These are phyloP conservation scores for Bidens hawaiensis DNA, from an alignment of 140 eudicot genomes.

Conservation along the genomic window DNA sequence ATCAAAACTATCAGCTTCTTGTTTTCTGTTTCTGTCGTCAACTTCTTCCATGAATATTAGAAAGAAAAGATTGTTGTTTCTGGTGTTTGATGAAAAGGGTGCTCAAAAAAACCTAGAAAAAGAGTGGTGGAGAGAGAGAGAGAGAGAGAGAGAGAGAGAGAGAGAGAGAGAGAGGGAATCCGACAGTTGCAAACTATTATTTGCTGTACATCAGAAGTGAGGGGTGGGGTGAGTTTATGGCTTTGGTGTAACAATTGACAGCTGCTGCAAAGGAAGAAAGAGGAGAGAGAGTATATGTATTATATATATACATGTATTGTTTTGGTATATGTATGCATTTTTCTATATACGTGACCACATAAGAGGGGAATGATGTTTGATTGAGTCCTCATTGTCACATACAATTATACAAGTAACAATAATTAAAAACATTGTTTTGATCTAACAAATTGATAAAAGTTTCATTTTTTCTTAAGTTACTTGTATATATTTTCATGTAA, in stretches of 20 bases:
- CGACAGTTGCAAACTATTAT: constrained; percentile 52
- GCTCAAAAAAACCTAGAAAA: constrained; percentile 15
- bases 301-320: not conserved
- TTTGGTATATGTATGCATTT: not conserved
- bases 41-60: constrained; percentile 19
- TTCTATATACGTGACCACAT: not conserved
- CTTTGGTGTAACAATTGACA: constrained; percentile 43
- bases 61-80: constrained; percentile 4
- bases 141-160: too few relatives aligned
- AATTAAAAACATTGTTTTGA: not conserved
- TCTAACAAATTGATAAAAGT: not conserved
- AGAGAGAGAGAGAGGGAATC: constrained; percentile 38
- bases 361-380: not conserved
- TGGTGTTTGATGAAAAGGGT: constrained; percentile 25
- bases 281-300: constrained; percentile 4
- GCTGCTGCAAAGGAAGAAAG: constrained; percentile 26
- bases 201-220: constrained; percentile 48
- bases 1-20: not conserved
- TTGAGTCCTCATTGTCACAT: not conserved
- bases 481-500: too few relatives aligned
- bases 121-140: constrained; percentile 27
- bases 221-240: constrained; percentile 45
- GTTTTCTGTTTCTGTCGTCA: constrained; percentile 8
- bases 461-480: too few relatives aligned
- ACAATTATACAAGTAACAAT: not conserved